These are phyloP conservation scores for Sporopachydermia lactativora DNA, from an alignment of 805 yeast species.

Conservation along the genomic window DNA sequence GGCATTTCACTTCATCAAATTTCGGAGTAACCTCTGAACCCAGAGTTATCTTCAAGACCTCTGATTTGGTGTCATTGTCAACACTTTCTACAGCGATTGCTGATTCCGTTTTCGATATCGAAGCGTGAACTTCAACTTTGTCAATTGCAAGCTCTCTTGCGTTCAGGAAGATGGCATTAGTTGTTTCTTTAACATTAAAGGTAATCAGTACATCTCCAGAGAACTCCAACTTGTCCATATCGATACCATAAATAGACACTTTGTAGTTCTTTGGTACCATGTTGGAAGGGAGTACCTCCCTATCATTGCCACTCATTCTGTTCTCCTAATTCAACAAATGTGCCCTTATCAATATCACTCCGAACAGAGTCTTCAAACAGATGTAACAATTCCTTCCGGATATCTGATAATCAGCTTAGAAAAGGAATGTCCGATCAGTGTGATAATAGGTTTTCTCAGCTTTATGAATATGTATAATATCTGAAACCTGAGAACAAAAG, in stretches of 20 bases:
- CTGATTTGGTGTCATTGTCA: slow-evolving; percentile 22
- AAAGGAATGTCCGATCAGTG: too few relatives aligned
- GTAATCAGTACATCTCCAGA: slow-evolving; percentile 41
- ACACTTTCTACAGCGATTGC: slow-evolving; percentile 16
- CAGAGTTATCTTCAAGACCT: slow-evolving; percentile 26
- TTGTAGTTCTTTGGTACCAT: slow-evolving; percentile 29
- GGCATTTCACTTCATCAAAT: slow-evolving; percentile 29
- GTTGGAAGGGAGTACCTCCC: slow-evolving; percentile 30
- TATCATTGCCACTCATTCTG: too few relatives aligned
- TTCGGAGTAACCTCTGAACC: slow-evolving; percentile 21
- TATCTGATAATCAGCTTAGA: too few relatives aligned
- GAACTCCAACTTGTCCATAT: slow-evolving; percentile 43
- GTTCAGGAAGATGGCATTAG: slow-evolving; percentile 36
- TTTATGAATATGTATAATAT: too few relatives aligned
- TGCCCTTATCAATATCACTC: too few relatives aligned
- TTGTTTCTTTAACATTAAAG: slow-evolving; percentile 33
- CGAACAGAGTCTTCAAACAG: too few relatives aligned
- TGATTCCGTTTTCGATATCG: background rate
- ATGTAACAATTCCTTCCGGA: too few relatives aligned
- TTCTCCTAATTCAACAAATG: too few relatives aligned
- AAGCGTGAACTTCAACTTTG: slow-evolving; percentile 23
- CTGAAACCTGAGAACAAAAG: too few relatives aligned
- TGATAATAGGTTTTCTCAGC: too few relatives aligned
- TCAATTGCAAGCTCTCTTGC: slow-evolving; percentile 40
- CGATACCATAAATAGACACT: slow-evolving; percentile 16